phyloP scores from a whole-genome alignment of 768 basidiomycete genomes.

The Leccinum subtestaceum region DNA sequence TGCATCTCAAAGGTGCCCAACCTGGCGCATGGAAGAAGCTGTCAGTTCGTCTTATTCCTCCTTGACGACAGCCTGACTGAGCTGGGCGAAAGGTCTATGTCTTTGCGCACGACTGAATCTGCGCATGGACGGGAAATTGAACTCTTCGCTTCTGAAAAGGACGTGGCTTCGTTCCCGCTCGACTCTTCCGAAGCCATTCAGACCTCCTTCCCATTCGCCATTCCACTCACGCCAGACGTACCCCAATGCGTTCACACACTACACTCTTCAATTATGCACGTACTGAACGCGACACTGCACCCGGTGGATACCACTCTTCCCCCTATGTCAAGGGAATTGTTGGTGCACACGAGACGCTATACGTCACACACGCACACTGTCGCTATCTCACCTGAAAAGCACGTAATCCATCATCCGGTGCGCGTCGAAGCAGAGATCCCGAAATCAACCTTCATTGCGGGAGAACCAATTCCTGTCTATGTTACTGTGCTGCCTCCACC shows the following conservation, averaged over 20 bases:
- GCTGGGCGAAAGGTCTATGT: constrained; percentile 49
- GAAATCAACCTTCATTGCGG: constrained; percentile 64
- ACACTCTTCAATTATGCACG: constrained; percentile 69
- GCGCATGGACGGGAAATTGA: constrained; percentile 64
- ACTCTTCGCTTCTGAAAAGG: constrained; percentile 54
- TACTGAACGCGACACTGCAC: constrained; percentile 64
- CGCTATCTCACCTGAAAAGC: constrained; percentile 58
- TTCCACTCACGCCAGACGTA: constrained; percentile 74
- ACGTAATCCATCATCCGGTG: constrained; percentile 59
- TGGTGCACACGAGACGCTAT: constrained; percentile 74
- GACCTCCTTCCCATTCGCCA: constrained; percentile 72
- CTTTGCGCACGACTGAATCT: constrained; percentile 64
- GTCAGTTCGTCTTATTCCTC: constrained; percentile 46
- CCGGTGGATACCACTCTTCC: constrained; percentile 40
- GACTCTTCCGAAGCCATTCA: constrained; percentile 44
- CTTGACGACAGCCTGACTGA: constrained; percentile 14
- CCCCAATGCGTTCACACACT: constrained; percentile 81
- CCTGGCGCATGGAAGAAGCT: constrained; percentile 60
- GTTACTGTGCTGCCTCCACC: constrained; percentile 76
- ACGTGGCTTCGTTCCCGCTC: constrained; percentile 48
- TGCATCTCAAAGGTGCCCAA: constrained; percentile 75
- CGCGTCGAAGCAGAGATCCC: constrained; percentile 69
- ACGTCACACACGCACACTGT: constrained; percentile 59
- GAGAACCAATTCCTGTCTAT: constrained; percentile 77
- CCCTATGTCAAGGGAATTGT: constrained; percentile 51